phyloP scores from a whole-genome alignment of 2,329 filamentous ascomycete species.

The Fusarium nematophilum region DNA sequence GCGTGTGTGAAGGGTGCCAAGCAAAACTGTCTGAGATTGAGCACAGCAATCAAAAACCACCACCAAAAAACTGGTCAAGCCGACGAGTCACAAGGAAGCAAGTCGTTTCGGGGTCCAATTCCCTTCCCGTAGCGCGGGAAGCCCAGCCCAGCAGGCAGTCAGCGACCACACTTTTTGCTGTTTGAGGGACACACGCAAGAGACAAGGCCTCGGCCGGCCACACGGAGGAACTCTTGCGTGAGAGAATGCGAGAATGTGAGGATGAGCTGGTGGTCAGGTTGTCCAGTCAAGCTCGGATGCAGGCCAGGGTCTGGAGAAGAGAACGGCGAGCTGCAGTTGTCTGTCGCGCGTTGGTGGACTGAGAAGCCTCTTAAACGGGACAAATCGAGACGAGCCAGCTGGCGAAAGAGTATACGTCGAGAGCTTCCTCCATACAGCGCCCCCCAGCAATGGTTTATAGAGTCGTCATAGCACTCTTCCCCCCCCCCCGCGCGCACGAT shows the following conservation, averaged over 20 bases:
- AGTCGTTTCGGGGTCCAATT: conserved; percentile 26
- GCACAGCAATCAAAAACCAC: conserved; percentile 28
- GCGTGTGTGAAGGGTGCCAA: conserved; percentile 26
- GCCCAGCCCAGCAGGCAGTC: conserved; percentile 25
- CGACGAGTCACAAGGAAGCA: conserved; percentile 35
- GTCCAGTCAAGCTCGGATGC: conserved; percentile 20
- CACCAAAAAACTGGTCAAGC: conserved; percentile 26
- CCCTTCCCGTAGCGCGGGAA: conserved; percentile 23
- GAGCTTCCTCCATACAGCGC: conserved; percentile 34
- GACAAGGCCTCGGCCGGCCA: conserved; percentile 17
- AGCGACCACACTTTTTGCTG: no score
- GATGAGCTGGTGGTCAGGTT: conserved; percentile 33
- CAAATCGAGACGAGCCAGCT: conserved; percentile 41
- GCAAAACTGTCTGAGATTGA: conserved; percentile 36
- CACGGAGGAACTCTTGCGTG: conserved; percentile 19
- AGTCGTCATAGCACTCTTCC: not conserved
- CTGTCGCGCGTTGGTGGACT: conserved; percentile 22
- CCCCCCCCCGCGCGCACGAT: conserved; percentile 20
- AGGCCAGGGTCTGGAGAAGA: conserved; percentile 32
- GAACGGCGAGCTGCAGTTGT: conserved; percentile 12
- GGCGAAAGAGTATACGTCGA: conserved; percentile 30
- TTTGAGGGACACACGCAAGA: conserved; percentile 12
- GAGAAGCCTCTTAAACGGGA: conserved; percentile 17
- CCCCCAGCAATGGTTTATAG: conserved; percentile 22
- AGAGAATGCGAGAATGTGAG: no score